Conservation (phyloP, 495 filamentous ascomycete genomes). For the Talaromyces ruber region DNA sequence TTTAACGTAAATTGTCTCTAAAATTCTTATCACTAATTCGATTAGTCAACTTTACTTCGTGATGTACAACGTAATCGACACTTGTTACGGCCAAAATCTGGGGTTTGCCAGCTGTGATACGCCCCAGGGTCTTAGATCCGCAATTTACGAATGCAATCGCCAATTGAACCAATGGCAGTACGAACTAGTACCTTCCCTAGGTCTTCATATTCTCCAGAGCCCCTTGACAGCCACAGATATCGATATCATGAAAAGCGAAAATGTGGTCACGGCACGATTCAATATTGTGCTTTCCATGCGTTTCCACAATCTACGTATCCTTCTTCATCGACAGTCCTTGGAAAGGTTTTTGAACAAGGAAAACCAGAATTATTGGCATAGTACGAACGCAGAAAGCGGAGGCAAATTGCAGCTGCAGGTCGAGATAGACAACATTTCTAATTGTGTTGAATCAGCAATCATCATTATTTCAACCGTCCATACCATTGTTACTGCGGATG, state of each 20-base stretch:
- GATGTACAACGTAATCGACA: conserved; percentile 26
- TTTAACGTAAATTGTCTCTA: conserved; percentile 7
- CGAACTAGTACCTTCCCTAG: neutral
- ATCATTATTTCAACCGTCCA: conserved; percentile 27
- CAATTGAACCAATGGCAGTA: neutral
- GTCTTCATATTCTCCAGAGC: too few relatives aligned
- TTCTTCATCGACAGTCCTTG: conserved; percentile 24
- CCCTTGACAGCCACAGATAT: conserved; percentile 4
- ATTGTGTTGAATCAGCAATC: conserved; percentile 31
- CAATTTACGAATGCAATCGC: neutral
- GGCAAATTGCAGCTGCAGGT: too few relatives aligned
- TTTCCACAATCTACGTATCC: conserved; percentile 26
- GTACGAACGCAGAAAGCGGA: too few relatives aligned
- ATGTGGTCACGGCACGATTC: conserved; percentile 7
- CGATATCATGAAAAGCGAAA: too few relatives aligned
- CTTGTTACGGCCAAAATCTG: conserved; percentile 31
- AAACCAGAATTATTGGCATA: too few relatives aligned
- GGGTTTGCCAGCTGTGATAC: conserved; percentile 12
- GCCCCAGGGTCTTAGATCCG: neutral
- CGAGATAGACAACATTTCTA: too few relatives aligned
- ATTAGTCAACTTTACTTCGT: neutral
- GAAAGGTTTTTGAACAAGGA: conserved; percentile 20
- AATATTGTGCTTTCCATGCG: conserved; percentile 23
- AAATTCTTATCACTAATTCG: too few relatives aligned
- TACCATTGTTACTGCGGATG: conserved; percentile 14